Percentiles rank a stretch among this genome's conserved stretches.
Conservation (phyloP, 441 rosid species). For the Eruca vesicaria region DNA sequence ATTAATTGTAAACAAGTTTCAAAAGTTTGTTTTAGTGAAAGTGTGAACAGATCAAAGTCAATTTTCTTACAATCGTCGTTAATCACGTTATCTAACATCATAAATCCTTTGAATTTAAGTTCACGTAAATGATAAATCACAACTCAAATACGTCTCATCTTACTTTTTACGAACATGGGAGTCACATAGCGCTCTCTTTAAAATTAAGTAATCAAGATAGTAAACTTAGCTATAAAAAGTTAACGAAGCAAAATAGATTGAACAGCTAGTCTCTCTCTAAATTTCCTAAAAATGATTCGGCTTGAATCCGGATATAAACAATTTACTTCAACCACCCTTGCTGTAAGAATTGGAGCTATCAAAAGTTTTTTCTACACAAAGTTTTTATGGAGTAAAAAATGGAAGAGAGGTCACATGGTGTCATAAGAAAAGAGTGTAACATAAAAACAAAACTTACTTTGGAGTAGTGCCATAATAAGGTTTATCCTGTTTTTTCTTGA, state of each 20-base stretch:
- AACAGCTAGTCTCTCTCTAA: not conserved
- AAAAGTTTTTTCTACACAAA: not conserved
- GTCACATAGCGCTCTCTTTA: not conserved
- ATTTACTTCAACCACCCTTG: not conserved
- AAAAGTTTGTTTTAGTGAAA: not conserved
- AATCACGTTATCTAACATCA: not conserved
- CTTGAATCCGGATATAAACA: not conserved
- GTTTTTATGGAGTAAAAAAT: not conserved
- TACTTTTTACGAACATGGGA: not conserved
- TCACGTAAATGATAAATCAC: not conserved
- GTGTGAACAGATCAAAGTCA: not conserved
- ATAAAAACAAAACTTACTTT: conserved; percentile 35
- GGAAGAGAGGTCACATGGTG: conserved; percentile 32
- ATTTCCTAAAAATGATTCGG: not conserved
- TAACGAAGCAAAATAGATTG: not conserved
- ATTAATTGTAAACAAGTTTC: not conserved
- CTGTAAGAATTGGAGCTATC: not conserved
- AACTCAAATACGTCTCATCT: conserved; percentile 3
- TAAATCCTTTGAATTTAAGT: not conserved
- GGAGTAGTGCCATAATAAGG: conserved; percentile 28
- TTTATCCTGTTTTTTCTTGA: conserved; percentile 22
- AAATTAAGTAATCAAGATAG: not conserved
- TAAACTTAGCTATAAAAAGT: not conserved
- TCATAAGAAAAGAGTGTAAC: conserved; percentile 32
- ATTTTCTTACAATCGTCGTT: not conserved